Evolutionary conservation across 257 asterid genomes (phyloP), one percentile per base, ranked within the genome.

Genomic region (Solanum clarkiae): DNA sequence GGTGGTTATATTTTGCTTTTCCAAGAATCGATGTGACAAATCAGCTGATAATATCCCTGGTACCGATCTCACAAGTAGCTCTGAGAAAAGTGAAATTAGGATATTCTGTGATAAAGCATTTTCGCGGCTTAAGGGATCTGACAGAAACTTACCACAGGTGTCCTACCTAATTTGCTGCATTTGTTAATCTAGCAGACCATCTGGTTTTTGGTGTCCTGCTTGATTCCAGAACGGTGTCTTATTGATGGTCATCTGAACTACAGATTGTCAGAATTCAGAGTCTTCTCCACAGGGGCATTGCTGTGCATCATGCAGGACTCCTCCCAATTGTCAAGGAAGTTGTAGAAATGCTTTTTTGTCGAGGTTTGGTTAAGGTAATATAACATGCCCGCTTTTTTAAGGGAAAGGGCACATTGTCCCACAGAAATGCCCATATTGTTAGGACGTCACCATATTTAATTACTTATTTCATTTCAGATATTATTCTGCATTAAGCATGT

Each of bases 251-350:
- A 84, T 86, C 85, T 80, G 75, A 65, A 84, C 84, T 89, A 59
- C 91, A 96, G 99, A 93, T 97, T 86, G 95, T 95, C 88, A 92
- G 98, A 91, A 95, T 97, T 91, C 98, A 94, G 92, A 89, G 91
- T 85, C 98, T 97, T 89, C 97, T 97, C 49, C 93, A 87, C 88
- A 91, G 98, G 85, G 99, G 99, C 80, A 94, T 97, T 86, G 99
- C 98, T 32, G 97, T 97, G 72, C 99, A 97, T 90, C 99, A 97
- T 92, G 98, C 99, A 45, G 99, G 99, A 80, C 86, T 97, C 84
- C 98, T 97, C 88, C 99, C 99, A 80, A 97, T 97, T 86, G 98
- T 97, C 62, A 97, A 95, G 91, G 99, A 97, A 95, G 99, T 97
- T 71, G 98, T 97, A 75, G 99, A 97, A 91, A 97, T 97, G 99